A percentile compares a stretch with the other conserved stretches of the same genome.
Conservation (phyloP, 768 basidiomycete species). For the Mycena maculata region DNA sequence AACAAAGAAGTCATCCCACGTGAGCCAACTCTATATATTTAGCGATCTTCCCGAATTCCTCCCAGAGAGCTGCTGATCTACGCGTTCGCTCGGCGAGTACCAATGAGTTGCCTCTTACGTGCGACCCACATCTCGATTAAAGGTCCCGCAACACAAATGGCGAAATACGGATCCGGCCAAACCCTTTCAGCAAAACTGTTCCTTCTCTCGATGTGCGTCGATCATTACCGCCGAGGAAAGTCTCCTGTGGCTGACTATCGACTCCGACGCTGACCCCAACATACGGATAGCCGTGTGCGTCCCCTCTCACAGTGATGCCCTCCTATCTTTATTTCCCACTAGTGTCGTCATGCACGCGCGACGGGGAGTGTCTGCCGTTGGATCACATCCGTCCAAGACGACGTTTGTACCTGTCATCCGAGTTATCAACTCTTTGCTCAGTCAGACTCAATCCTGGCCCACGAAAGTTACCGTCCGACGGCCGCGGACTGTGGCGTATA, state of each 20-base stretch:
- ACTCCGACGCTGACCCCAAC: slow-evolving; percentile 13
- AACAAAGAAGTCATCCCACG: slow-evolving; percentile 20
- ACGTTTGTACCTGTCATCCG: slow-evolving; percentile 5
- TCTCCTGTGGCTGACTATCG: slow-evolving; percentile 11
- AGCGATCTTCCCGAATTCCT: not conserved
- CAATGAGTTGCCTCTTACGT: not conserved
- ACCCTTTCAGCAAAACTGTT: not conserved
- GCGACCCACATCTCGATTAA: too few species aligned
- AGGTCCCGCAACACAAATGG: too few species aligned
- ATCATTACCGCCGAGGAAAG: slow-evolving; percentile 26
- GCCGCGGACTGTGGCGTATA: not conserved
- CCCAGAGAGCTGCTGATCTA: not conserved
- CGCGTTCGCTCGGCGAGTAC: not conserved
- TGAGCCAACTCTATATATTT: slow-evolving; percentile 12
- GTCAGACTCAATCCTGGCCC: not conserved
- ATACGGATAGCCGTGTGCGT: slow-evolving; percentile 17
- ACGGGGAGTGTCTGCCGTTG: slow-evolving; percentile 5
- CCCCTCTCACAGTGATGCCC: slow-evolving; percentile 3
- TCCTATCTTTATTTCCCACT: not conserved
- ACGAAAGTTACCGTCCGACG: not conserved
- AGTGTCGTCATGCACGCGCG: not conserved
- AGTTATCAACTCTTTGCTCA: not conserved
- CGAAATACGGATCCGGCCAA: not conserved
- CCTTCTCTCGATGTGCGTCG: slow-evolving; percentile 8
- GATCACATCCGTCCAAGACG: not conserved